Percentiles rank a stretch among this genome's conserved stretches.
These are phyloP conservation scores for Cryphonectria parasitica DNA, from an alignment of 2,329 filamentous ascomycete species.

Conservation along the genomic window DNA sequence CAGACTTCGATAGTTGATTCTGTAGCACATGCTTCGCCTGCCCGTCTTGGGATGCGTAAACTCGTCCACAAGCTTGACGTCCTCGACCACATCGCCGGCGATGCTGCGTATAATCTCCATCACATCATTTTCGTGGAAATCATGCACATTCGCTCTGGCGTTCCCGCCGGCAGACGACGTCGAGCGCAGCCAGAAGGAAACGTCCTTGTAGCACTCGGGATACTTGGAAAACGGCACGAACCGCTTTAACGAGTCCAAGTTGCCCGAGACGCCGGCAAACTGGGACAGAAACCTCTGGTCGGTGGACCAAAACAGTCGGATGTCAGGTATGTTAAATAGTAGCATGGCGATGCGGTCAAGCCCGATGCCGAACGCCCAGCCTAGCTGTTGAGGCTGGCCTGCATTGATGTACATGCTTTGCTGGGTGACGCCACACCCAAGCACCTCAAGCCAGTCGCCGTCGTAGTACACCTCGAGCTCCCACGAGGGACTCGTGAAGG, in stretches of 20 bases:
- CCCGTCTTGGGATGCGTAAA: slow-evolving; percentile 88
- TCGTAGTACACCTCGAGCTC: slow-evolving; percentile 95
- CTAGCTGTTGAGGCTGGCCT: slow-evolving; percentile 72
- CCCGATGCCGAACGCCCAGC: slow-evolving; percentile 95
- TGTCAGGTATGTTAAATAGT: slow-evolving; percentile 93
- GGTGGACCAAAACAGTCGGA: slow-evolving; percentile 91
- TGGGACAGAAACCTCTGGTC: slow-evolving; percentile 86
- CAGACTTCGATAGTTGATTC: slow-evolving; percentile 90
- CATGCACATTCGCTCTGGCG: slow-evolving; percentile 43
- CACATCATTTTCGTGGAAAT: slow-evolving; percentile 92
- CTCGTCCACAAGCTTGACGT: slow-evolving; percentile 81
- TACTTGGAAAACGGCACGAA: slow-evolving; percentile 92
- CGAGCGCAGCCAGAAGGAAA: slow-evolving; percentile 83
- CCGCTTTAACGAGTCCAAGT: slow-evolving; percentile 54
- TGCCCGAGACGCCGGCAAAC: slow-evolving; percentile 67
- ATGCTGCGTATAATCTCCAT: slow-evolving; percentile 92
- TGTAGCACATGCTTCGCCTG: slow-evolving; percentile 84
- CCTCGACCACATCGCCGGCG: slow-evolving; percentile 83
- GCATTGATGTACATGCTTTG: slow-evolving; percentile 82
- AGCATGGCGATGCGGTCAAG: slow-evolving; percentile 97
- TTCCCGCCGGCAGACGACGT: slow-evolving; percentile 52
- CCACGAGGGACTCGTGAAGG: slow-evolving; percentile 94
- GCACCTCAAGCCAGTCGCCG: slow-evolving; percentile 92
- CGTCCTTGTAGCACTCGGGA: slow-evolving; percentile 86
- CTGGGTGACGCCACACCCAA: slow-evolving; percentile 89